A percentile compares a stretch with the other conserved stretches of the same genome.
Conservation (phyloP, 2,329 filamentous ascomycete genomes). For the Aspergillus sp. region DNA sequence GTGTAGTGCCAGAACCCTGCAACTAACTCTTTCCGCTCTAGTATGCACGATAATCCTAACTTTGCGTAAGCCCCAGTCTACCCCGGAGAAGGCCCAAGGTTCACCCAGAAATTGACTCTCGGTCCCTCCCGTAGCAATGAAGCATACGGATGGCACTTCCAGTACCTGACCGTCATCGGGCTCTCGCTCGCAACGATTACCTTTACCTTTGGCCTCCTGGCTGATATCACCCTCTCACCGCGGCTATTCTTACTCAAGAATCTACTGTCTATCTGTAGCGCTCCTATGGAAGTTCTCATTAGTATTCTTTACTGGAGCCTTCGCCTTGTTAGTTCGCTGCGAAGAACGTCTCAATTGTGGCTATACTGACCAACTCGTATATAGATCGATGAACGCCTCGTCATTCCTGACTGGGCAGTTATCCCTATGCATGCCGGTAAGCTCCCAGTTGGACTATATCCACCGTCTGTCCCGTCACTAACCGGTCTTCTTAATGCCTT, state of each 20-base stretch:
- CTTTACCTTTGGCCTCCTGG: constrained; percentile 54
- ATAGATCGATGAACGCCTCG: constrained; percentile 48
- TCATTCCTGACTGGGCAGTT: constrained; percentile 47
- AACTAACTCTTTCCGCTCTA: constrained; percentile 18
- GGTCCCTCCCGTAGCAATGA: constrained; percentile 46
- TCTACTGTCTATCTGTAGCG: constrained; percentile 55
- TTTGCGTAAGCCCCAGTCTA: constrained; percentile 32
- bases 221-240: constrained; percentile 55
- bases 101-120: constrained; percentile 11
- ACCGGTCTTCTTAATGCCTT: not conserved
- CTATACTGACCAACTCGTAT: not conserved
- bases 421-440: constrained; percentile 39
- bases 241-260: constrained; percentile 60
- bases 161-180: constrained; percentile 65
- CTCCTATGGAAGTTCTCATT: constrained; percentile 62
- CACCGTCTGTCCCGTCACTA: not conserved
- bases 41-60: constrained; percentile 45
- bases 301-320: constrained; percentile 62
- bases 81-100: not conserved
- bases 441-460: constrained; percentile 1
- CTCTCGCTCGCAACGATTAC: constrained; percentile 56
- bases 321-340: constrained; percentile 41
- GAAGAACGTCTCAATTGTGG: not conserved
- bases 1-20: not conserved
- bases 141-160: constrained; percentile 65